Percentiles rank a stretch among this genome's conserved stretches.
Evolutionary conservation across 2,329 filamentous ascomycete species (phyloP).

Genomic region (Hymenotorrendiella dingleyae): DNA sequence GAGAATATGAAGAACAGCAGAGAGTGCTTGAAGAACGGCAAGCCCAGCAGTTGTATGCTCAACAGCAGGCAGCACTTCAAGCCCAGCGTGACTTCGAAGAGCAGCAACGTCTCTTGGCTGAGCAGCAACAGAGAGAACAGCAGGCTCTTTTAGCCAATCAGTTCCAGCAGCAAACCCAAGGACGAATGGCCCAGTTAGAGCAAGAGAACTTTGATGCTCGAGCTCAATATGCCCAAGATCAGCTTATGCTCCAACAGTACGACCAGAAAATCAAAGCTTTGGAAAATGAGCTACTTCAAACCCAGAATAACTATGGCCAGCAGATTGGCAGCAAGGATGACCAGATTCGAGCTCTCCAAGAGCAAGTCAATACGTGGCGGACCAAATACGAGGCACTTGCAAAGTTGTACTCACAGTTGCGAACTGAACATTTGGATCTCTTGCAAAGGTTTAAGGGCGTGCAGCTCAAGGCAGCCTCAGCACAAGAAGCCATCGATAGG

Average conservation of each 20-base stretch:
- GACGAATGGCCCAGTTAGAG: slow-evolving; percentile 90
- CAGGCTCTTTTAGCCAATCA: slow-evolving; percentile 86
- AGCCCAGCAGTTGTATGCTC: slow-evolving; percentile 71
- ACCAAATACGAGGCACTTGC: slow-evolving; percentile 95
- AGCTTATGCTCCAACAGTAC: slow-evolving; percentile 94
- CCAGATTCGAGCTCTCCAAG: slow-evolving; percentile 85
- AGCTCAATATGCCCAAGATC: slow-evolving; percentile 94
- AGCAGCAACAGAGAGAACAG: slow-evolving; percentile 86
- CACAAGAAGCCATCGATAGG: slow-evolving; percentile 91
- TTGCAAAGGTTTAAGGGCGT: slow-evolving; percentile 94
- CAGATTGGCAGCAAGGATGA: slow-evolving; percentile 89
- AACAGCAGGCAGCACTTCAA: slow-evolving; percentile 76
- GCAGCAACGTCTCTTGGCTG: slow-evolving; percentile 78
- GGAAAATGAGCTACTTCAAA: slow-evolving; percentile 76
- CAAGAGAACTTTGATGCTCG: slow-evolving; percentile 90
- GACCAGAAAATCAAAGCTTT: slow-evolving; percentile 90
- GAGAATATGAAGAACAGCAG: slow-evolving; percentile 94
- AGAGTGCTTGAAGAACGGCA: slow-evolving; percentile 81
- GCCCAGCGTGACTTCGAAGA: slow-evolving; percentile 95
- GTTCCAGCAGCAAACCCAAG: slow-evolving; percentile 88
- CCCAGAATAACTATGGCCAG: slow-evolving; percentile 77
- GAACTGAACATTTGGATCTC: slow-evolving; percentile 90
- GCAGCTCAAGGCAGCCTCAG: slow-evolving; percentile 92
- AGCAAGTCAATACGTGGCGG: slow-evolving; percentile 96
- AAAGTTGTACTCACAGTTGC: slow-evolving; percentile 93